Conservation (phyloP, 176 grass and related monocot genomes). For the Lolium perenne region DNA sequence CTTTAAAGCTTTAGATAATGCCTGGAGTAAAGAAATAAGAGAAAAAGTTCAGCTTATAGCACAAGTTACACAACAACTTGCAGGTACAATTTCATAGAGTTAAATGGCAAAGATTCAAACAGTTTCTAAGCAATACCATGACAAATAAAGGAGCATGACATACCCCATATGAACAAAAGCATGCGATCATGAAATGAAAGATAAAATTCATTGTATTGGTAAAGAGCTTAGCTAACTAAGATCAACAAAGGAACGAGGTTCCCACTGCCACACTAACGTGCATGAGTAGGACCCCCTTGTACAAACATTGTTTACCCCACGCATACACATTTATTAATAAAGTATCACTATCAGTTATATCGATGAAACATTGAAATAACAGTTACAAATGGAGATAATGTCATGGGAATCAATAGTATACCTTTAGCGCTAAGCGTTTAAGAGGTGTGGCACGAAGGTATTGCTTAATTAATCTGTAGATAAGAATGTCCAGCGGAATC, state of each 20-base stretch:
- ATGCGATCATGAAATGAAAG: not conserved
- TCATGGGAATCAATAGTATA: slow-evolving; percentile 31
- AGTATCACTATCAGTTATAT: slow-evolving; percentile 23
- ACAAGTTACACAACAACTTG: slow-evolving; percentile 6
- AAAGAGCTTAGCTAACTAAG: slow-evolving; percentile 32
- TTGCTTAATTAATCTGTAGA: slow-evolving; percentile 93
- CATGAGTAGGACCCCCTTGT: not conserved
- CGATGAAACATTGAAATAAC: slow-evolving; percentile 31
- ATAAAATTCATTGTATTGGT: not conserved
- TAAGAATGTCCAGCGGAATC: slow-evolving; percentile 83
- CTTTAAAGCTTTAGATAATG: slow-evolving; percentile 84
- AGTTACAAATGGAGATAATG: slow-evolving; percentile 33
- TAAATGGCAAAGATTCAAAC: not conserved
- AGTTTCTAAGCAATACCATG: slow-evolving; percentile 15
- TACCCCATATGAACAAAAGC: slow-evolving; percentile 22
- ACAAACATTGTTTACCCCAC: not conserved
- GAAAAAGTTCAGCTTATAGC: not conserved
- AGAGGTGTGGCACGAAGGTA: slow-evolving; percentile 91
- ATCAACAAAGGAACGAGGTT: not conserved
- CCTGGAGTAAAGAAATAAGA: slow-evolving; percentile 57
- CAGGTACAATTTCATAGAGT: not conserved
- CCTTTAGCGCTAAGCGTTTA: slow-evolving; percentile 81
- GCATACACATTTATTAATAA: slow-evolving; percentile 35
- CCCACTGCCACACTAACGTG: not conserved
- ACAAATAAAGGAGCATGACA: slow-evolving; percentile 9